phyloP scores from a whole-genome alignment of 805 yeast species.

The Zygotorulaspora chibaensis region DNA sequence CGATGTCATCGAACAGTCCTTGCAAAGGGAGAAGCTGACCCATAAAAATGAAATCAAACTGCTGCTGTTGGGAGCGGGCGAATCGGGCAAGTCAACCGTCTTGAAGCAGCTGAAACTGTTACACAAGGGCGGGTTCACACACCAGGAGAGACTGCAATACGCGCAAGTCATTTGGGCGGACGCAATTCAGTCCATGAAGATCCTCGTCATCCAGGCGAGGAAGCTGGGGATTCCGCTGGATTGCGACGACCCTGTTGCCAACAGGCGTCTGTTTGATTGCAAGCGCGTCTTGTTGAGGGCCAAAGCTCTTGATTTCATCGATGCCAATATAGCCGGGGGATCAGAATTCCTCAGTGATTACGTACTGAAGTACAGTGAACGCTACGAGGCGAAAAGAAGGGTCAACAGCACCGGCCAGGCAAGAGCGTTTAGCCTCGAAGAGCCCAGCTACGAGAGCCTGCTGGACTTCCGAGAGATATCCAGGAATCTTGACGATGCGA shows the following conservation, averaged over 20 bases:
- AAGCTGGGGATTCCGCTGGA: slow-evolving; percentile 58
- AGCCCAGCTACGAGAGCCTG: slow-evolving; percentile 12
- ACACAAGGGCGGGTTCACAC: slow-evolving; percentile 81
- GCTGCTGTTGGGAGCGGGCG: slow-evolving; percentile 88
- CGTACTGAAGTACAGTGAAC: slow-evolving; percentile 56
- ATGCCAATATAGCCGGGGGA: slow-evolving; percentile 65
- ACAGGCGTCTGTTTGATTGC: slow-evolving; percentile 42
- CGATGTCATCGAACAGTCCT: slow-evolving; percentile 59
- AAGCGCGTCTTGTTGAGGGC: slow-evolving; percentile 52
- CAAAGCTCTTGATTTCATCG: slow-evolving; percentile 57
- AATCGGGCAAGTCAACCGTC: slow-evolving; percentile 90
- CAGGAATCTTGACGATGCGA: slow-evolving; percentile 21
- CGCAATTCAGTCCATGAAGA: slow-evolving; percentile 78
- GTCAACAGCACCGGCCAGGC: slow-evolving; percentile 53
- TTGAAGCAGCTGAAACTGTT: slow-evolving; percentile 80
- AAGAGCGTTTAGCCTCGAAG: slow-evolving; percentile 29
- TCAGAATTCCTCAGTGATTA: slow-evolving; percentile 57
- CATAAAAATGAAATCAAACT: slow-evolving; percentile 63
- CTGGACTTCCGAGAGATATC: slow-evolving; percentile 24
- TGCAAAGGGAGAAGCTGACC: slow-evolving; percentile 48
- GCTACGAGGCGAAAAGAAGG: slow-evolving; percentile 48
- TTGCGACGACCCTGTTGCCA: slow-evolving; percentile 49
- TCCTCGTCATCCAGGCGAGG: slow-evolving; percentile 70
- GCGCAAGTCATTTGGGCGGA: slow-evolving; percentile 91
- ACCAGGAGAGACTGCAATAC: slow-evolving; percentile 74